Conservation (phyloP, 441 rosid species). For the Pelargonium cotyledonis region DNA sequence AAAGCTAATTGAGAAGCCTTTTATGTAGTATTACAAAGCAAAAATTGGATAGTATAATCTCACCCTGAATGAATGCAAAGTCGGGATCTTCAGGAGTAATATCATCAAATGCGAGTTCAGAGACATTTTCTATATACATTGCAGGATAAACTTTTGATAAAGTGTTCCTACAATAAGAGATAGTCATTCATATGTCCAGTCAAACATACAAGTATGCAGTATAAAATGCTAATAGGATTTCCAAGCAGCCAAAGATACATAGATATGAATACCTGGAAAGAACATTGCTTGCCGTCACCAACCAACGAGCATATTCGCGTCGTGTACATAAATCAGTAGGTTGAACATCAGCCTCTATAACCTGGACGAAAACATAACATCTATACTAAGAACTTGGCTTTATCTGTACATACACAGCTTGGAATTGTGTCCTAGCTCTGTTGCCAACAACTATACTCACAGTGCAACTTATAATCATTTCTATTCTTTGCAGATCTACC, state of each 20-base stretch:
- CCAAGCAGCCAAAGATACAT: neutral
- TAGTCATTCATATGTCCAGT: conserved; percentile 13
- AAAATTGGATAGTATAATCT: conserved; percentile 15
- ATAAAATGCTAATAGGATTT: conserved; percentile 5
- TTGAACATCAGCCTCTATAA: conserved; percentile 68
- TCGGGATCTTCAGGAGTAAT: conserved; percentile 78
- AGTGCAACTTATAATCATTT: too few species aligned
- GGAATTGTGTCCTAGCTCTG: too few species aligned
- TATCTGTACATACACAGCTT: too few species aligned
- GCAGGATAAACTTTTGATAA: conserved; percentile 90
- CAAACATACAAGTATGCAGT: conserved; percentile 1
- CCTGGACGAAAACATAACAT: conserved; percentile 37
- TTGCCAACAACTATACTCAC: too few species aligned
- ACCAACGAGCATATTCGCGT: conserved; percentile 92
- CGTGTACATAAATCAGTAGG: conserved; percentile 81
- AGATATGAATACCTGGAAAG: conserved; percentile 60
- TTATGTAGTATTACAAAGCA: conserved; percentile 1
- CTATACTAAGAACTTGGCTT: conserved; percentile 12
- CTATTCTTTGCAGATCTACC: too few species aligned
- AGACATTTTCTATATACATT: conserved; percentile 83
- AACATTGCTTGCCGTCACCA: conserved; percentile 73
- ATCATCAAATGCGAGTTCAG: conserved; percentile 91
- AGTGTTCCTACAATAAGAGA: conserved; percentile 46
- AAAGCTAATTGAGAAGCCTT: conserved; percentile 11
- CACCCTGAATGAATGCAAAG: conserved; percentile 89